Evolutionary conservation across 2,329 filamentous ascomycete genomes (phyloP), one percentile per base, ranked within the genome.

Genomic region (Raffaelea arxii): DNA sequence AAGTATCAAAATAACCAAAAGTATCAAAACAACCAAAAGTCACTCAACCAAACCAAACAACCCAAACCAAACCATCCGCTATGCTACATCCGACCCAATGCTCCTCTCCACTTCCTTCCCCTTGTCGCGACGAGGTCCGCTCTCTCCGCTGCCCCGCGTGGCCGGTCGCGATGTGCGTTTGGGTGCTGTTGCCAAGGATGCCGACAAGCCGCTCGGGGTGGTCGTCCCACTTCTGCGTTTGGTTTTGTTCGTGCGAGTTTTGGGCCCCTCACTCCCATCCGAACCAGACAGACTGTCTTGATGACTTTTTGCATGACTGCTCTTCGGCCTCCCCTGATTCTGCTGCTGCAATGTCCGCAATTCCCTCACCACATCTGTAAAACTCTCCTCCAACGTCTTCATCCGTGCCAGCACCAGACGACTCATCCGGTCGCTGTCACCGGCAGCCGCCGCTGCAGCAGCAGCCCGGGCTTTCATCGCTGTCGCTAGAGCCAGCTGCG

Each of bases 371-470:
- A 94, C 82, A 49, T 95, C 87, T 3, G 84, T 77, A 62, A 97
- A 91, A 14, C 89, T 84, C 64, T 94, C 88, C 61, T 97, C 90
- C 2, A 97, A 72, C 7, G 84, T 91, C 62, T 92, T 92, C 88
- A 96, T 96, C 27, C 88, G 74, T 9, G 88, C 87, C 40, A 96
- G 70, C 64, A 96, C 84, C 40, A 95, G 74, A 47, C 87, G 78
- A 54, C 82, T 81, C 75, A 90, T 84, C 36, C 85, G 77, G 58
- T 86, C 83, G 12, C 65, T 63, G 23, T 60, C 57, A 52, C 68
- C 59, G 46, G 59, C 58, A n/a, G n/a, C n/a, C n/a, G n/a, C n/a
- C n/a, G n/a, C n/a, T n/a, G n/a, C n/a, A n/a, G n/a, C n/a, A n/a
- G n/a, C n/a, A 14, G 47, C 53, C 65, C 32, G 59, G 52, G 25